Evolutionary conservation across 164 flowering plant genomes (phyloP).

Genomic region (Magnolia sinica): DNA sequence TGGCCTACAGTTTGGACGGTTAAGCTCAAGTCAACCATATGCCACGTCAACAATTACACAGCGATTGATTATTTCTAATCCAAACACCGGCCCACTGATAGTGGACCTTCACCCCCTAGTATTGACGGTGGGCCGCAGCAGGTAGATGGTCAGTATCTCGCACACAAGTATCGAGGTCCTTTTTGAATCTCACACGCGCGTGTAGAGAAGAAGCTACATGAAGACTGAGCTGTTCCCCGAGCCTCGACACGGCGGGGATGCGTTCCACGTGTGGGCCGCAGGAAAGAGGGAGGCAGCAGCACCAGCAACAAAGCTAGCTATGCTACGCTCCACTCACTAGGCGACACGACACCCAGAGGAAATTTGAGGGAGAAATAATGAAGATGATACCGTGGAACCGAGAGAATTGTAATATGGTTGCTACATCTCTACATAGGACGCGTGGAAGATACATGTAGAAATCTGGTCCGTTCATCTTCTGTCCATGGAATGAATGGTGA

Average conservation of each 20-base stretch:
- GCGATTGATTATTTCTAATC: too few relatives aligned
- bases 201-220: not conserved
- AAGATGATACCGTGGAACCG: too few relatives aligned
- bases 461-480: too few relatives aligned
- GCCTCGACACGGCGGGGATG: slow-evolving; percentile 13
- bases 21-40: too few relatives aligned
- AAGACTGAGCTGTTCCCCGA: slow-evolving; percentile 7
- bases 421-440: too few relatives aligned
- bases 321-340: slow-evolving; percentile 6
- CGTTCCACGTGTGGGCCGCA: slow-evolving; percentile 8
- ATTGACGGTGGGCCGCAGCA: not conserved
- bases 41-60: too few relatives aligned
- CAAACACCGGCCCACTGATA: too few relatives aligned
- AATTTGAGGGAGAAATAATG: not conserved
- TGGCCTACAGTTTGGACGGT: too few relatives aligned
- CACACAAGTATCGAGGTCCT: too few relatives aligned
- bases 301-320: not conserved
- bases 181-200: not conserved
- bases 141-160: not conserved
- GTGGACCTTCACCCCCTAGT: not conserved
- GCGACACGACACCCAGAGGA: slow-evolving; percentile 6
- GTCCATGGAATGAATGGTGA: too few relatives aligned
- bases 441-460: too few relatives aligned
- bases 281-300: not conserved
- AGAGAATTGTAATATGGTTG: too few relatives aligned